Evolutionary conservation across 208 protist genomes (phyloP), one percentile per base, ranked within the genome.

Genomic region (Wallacemonas sp.): DNA sequence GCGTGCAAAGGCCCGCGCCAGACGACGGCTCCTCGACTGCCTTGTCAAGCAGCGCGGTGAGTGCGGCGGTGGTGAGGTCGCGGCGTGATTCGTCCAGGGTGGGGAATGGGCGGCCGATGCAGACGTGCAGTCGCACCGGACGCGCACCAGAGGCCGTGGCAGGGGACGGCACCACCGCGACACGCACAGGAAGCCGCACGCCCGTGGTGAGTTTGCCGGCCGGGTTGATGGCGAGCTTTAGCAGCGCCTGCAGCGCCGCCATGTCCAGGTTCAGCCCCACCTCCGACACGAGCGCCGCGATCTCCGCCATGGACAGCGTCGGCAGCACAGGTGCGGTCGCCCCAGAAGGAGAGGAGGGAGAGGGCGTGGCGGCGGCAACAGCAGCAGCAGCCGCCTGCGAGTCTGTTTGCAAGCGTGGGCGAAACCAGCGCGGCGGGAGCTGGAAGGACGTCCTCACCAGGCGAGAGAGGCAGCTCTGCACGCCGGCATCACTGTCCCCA

Each of bases 11-110:
- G 36, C 14, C 3, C 1, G 6, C 30, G 30, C 29, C 3, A 11
- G 12, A 8, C 17, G n/a, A 9, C 14, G 14, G 11, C 30, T 4
- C 30, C 3, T 9, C 52, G 6, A 58, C 52, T 3, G 52, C 21
- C 17, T 5, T 11, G 32, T 63, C 39, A 9, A 63, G 6, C 38
- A 63, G 41, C 3, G 34, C 26, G 48, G 41, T 38, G 46, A 65
- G 34, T 19, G 52, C 33, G 64, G 29, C 34, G 68, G 67, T 32
- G 41, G 71, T 33, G 23, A 60, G n/a, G 57, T 68, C n/a, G 65
- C 69, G 32, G 70, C 60, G 34, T 63, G 29, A 34, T 2, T 61
- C 36, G 47, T 33, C 60, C 69, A 65, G 4, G 55, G 23, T 19
- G 65, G 34, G 55, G n/a, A 66, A 27, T 16, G 44, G 36, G 17